Percentiles rank a stretch among this genome's conserved stretches.
These are phyloP conservation scores for Boletus mariae DNA, from an alignment of 1,284 basidiomycete genomes.

Conservation along the genomic window DNA sequence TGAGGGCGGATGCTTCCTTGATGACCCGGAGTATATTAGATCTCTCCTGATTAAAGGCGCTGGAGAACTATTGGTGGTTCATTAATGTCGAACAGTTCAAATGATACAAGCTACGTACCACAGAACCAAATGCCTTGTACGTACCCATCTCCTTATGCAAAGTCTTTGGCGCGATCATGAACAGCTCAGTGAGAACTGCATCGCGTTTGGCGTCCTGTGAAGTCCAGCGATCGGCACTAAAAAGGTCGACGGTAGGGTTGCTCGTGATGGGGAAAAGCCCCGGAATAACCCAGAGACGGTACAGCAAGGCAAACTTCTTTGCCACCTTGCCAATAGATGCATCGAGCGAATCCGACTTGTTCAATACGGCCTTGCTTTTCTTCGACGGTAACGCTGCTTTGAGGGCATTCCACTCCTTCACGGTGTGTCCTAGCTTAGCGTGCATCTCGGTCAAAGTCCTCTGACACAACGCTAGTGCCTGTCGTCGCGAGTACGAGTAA, in stretches of 20 bases:
- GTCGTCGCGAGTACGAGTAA: neutral
- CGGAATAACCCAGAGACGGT: neutral
- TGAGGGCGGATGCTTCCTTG: neutral
- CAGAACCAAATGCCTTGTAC: neutral
- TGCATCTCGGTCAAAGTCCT: neutral
- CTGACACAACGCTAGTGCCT: neutral
- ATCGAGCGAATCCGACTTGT: neutral
- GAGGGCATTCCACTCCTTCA: neutral
- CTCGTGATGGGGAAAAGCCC: neutral
- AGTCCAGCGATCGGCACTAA: neutral
- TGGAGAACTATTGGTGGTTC: neutral
- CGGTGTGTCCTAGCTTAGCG: neutral
- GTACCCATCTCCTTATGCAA: neutral
- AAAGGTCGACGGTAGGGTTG: neutral
- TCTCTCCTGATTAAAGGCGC: neutral
- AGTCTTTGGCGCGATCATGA: neutral
- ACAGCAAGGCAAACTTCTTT: conserved; percentile 1
- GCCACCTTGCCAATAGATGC: neutral
- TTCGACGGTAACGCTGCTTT: neutral
- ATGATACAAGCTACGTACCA: neutral
- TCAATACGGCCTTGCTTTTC: neutral
- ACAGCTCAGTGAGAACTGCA: neutral
- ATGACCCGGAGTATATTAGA: conserved; percentile 5
- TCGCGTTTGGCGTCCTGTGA: neutral
- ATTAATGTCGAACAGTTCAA: neutral